Evolutionary conservation across 1,139 yeast species (phyloP).

Genomic region (Geotrichum carabidarum): DNA sequence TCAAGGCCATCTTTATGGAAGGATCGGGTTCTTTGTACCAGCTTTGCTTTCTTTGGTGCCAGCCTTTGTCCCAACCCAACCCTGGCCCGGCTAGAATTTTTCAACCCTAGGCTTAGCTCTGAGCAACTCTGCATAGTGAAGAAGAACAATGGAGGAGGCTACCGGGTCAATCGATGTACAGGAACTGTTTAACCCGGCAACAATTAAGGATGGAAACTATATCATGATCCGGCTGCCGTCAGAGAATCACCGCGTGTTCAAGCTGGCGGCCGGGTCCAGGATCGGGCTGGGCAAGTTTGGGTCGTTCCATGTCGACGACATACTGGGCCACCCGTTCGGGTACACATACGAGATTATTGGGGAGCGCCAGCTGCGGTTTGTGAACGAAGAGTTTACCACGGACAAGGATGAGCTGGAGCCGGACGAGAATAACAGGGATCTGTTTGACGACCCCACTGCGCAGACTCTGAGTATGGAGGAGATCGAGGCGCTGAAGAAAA

Average conservation of each 20-base stretch:
- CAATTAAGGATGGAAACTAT: conserved; percentile 48
- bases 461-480: conserved; percentile 72
- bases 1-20: too few relatives aligned
- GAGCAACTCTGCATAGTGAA: not conserved
- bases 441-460: conserved; percentile 69
- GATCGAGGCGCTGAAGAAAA: conserved; percentile 68
- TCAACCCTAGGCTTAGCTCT: not conserved
- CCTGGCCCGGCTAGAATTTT: conserved; percentile 3
- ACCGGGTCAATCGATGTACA: not conserved
- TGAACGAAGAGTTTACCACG: conserved; percentile 27
- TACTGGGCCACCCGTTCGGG: conserved; percentile 80
- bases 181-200: conserved; percentile 17
- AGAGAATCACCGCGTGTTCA: conserved; percentile 65
- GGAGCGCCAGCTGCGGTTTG: conserved; percentile 25
- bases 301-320: conserved; percentile 63
- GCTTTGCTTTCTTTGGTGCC: too few relatives aligned
- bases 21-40: too few relatives aligned
- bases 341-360: conserved; percentile 80
- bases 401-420: conserved; percentile 34
- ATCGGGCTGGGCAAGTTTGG: conserved; percentile 90
- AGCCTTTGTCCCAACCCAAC: not conserved
- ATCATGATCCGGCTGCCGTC: conserved; percentile 77
- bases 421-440: conserved; percentile 57
- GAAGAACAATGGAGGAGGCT: not conserved
- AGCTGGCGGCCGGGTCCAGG: conserved; percentile 53